Evolutionary conservation across 345 rosid genomes (phyloP).

Genomic region (Heritiera fomes): DNA sequence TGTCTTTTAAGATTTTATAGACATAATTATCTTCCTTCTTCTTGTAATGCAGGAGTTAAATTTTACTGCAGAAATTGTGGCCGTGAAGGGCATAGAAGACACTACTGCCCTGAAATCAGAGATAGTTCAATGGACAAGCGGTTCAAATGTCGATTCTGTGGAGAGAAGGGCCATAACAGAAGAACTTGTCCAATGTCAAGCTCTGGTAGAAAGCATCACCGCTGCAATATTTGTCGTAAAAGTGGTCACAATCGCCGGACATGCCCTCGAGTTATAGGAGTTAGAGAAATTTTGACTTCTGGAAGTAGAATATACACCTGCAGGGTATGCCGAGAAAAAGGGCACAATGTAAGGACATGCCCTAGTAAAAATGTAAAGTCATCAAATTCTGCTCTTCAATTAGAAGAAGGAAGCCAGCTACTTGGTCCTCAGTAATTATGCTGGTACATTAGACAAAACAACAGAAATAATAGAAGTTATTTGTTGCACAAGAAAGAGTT

Average conservation of each 20-base stretch:
- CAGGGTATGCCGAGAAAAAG: background rate
- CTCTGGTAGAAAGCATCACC: background rate
- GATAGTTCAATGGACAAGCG: conserved; percentile 42
- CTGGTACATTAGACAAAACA: background rate
- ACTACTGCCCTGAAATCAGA: conserved; percentile 79
- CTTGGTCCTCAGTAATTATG: background rate
- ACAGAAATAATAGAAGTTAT: background rate
- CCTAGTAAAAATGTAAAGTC: background rate
- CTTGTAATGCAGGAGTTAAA: conserved; percentile 53
- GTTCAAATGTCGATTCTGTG: conserved; percentile 67
- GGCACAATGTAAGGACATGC: too few species aligned
- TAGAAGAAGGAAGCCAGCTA: background rate
- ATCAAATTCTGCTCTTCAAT: background rate
- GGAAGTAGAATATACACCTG: conserved; percentile 42
- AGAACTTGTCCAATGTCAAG: conserved; percentile 66
- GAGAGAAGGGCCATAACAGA: conserved; percentile 81
- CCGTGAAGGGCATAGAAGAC: conserved; percentile 81
- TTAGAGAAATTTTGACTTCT: conserved; percentile 15
- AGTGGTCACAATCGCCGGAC: too few species aligned
- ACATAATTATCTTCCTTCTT: background rate
- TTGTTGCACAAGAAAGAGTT: too few species aligned
- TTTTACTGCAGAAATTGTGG: conserved; percentile 83
- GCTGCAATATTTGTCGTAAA: too few species aligned
- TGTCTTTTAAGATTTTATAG: background rate
- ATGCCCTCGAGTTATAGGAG: background rate